A percentile compares a stretch with the other conserved stretches of the same genome.
phyloP scores from a whole-genome alignment of 768 basidiomycete species.

The Termitomyces sp. region DNA sequence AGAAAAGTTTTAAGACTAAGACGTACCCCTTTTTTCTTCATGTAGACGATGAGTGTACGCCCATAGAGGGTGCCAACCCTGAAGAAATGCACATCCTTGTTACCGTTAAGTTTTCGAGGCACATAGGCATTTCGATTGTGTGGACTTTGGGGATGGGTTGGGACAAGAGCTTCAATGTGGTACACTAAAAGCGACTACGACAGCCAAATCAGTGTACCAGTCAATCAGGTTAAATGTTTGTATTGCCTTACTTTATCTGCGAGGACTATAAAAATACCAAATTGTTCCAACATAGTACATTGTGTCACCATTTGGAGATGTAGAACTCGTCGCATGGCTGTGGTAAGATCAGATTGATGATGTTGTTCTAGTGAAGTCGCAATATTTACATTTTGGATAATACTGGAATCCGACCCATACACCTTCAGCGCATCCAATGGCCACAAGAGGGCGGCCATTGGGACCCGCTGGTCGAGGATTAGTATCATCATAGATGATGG shows the following conservation, averaged over 20 bases:
- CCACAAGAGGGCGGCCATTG: slow-evolving; percentile 84
- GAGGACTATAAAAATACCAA: slow-evolving; percentile 93
- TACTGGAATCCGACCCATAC: slow-evolving; percentile 97
- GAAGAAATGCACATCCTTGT: slow-evolving; percentile 94
- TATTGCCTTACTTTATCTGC: slow-evolving; percentile 78
- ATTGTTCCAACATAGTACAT: slow-evolving; percentile 94
- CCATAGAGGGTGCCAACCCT: slow-evolving; percentile 86
- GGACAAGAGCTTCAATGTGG: slow-evolving; percentile 94
- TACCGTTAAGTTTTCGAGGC: slow-evolving; percentile 88
- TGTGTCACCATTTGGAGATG: slow-evolving; percentile 94
- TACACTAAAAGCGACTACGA: slow-evolving; percentile 83
- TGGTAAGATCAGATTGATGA: slow-evolving; percentile 1
- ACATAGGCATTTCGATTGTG: slow-evolving; percentile 59
- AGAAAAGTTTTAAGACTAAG: not conserved
- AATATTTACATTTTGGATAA: slow-evolving; percentile 72
- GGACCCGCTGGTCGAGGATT: slow-evolving; percentile 57
- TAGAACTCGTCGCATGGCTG: slow-evolving; percentile 90
- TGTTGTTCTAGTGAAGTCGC: not conserved
- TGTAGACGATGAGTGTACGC: slow-evolving; percentile 89
- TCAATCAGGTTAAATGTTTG: not conserved
- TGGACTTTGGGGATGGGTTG: slow-evolving; percentile 69
- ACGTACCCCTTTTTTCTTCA: slow-evolving; percentile 87
- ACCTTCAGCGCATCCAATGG: slow-evolving; percentile 93
- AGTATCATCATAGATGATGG: slow-evolving; percentile 4
- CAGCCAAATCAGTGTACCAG: not conserved